Evolutionary conservation across 2,329 filamentous ascomycete genomes (phyloP).

Genomic region (Colletotrichum salicis): DNA sequence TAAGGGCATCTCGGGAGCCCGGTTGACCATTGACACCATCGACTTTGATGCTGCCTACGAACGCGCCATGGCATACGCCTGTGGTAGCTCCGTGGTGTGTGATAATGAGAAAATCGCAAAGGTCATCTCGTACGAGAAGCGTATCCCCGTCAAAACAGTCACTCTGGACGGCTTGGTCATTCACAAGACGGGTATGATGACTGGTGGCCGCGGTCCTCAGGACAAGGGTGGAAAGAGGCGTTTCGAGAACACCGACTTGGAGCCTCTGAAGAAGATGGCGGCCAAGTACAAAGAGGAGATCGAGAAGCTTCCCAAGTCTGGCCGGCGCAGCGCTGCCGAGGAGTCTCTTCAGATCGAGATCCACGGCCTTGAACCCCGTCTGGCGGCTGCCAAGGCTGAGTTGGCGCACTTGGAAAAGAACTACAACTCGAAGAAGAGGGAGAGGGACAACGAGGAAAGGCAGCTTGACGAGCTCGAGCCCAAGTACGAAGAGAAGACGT

Average conservation of each 20-base stretch:
- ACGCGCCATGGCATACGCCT: slow-evolving; percentile 93
- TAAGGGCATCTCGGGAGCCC: slow-evolving; percentile 86
- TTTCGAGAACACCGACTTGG: slow-evolving; percentile 91
- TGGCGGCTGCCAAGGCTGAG: slow-evolving; percentile 79
- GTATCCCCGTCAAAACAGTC: slow-evolving; percentile 91
- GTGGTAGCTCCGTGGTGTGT: slow-evolving; percentile 93
- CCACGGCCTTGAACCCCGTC: slow-evolving; percentile 79
- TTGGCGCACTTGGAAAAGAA: slow-evolving; percentile 83
- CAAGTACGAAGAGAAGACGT: slow-evolving; percentile 78
- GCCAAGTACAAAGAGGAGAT: slow-evolving; percentile 83
- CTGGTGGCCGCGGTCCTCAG: slow-evolving; percentile 85
- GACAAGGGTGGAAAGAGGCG: slow-evolving; percentile 80
- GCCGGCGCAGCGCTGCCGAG: slow-evolving; percentile 80
- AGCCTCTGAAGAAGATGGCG: slow-evolving; percentile 81
- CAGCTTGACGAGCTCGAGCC: slow-evolving; percentile 82
- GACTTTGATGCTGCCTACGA: slow-evolving; percentile 91
- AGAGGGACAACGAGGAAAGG: slow-evolving; percentile 77
- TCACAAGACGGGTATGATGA: slow-evolving; percentile 96
- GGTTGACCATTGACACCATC: slow-evolving; percentile 94
- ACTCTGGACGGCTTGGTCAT: slow-evolving; percentile 96
- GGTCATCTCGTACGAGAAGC: slow-evolving; percentile 85
- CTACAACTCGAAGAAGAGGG: slow-evolving; percentile 82
- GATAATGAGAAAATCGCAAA: slow-evolving; percentile 89
- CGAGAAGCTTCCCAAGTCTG: slow-evolving; percentile 80
- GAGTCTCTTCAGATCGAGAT: slow-evolving; percentile 85